Conservation (phyloP, 768 basidiomycete species). For the Mycena latifolia region DNA sequence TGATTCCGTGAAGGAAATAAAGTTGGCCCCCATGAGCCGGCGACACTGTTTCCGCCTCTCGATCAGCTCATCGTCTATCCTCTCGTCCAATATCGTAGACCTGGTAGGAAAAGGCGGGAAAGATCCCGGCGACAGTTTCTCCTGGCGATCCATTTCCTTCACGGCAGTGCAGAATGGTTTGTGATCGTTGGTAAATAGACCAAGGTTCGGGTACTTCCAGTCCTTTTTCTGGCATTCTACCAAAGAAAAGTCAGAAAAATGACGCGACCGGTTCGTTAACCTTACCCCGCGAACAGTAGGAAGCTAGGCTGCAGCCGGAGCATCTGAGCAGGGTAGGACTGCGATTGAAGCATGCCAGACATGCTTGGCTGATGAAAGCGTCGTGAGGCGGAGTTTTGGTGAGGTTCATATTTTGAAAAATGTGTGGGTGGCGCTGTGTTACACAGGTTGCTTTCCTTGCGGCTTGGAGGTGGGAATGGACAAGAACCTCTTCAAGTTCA, state of each 20-base stretch:
- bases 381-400: conserved; percentile 19
- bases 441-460: no score
- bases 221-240: conserved; percentile 18
- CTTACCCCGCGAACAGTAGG: conserved; percentile 7
- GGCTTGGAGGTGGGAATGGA: no score
- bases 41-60: conserved; percentile 8
- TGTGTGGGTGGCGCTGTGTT: no score
- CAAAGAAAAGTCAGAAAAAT: background rate
- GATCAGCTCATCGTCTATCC: conserved; percentile 4
- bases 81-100: background rate
- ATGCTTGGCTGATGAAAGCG: conserved; percentile 18
- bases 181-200: conserved; percentile 11
- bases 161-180: conserved; percentile 11
- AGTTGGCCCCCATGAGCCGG: conserved; percentile 2
- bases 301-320: conserved; percentile 5
- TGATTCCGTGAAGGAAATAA: conserved; percentile 11
- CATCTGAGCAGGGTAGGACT: background rate
- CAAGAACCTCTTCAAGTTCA: no score
- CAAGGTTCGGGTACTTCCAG: conserved; percentile 17
- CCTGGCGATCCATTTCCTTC: conserved; percentile 1
- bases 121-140: conserved; percentile 2
- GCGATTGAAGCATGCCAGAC: conserved; percentile 8
- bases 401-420: conserved; percentile 10
- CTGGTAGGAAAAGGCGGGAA: conserved; percentile 4
- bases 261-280: background rate